Evolutionary conservation across 106 monocot genomes (phyloP).

Genomic region (Cymbidium sinense): DNA sequence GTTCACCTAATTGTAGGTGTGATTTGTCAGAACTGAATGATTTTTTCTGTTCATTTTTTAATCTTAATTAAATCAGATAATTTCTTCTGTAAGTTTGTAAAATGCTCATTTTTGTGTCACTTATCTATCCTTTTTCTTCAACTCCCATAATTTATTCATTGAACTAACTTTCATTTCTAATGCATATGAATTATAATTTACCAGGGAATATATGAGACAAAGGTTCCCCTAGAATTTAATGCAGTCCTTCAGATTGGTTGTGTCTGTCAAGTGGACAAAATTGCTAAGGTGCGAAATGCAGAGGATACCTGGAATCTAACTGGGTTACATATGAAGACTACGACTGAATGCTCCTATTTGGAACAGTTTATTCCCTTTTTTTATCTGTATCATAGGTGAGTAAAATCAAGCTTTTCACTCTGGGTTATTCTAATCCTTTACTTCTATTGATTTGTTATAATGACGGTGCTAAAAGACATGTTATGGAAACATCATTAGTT

Average conservation of each 20-base stretch:
- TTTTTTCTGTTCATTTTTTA: background rate
- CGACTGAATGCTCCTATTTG: conserved; percentile 85
- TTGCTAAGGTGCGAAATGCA: conserved; percentile 42
- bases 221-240: conserved; percentile 60
- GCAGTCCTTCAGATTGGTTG: conserved; percentile 88
- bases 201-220: conserved; percentile 97
- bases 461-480: background rate
- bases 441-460: background rate
- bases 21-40: background rate
- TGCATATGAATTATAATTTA: background rate
- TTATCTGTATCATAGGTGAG: conserved; percentile 91
- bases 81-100: background rate
- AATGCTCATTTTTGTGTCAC: background rate
- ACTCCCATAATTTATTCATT: background rate
- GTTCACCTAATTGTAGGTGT: background rate
- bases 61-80: background rate
- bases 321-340: conserved; percentile 89
- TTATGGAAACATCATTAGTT: background rate
- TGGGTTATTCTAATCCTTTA: background rate
- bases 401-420: background rate
- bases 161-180: background rate
- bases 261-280: conserved; percentile 80
- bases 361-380: conserved; percentile 62
- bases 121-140: background rate
- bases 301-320: conserved; percentile 65